Percentiles rank a stretch among this genome's conserved stretches.
These are phyloP conservation scores for Pelargonium cotyledonis DNA, from an alignment of 441 rosid species.

Conservation along the genomic window DNA sequence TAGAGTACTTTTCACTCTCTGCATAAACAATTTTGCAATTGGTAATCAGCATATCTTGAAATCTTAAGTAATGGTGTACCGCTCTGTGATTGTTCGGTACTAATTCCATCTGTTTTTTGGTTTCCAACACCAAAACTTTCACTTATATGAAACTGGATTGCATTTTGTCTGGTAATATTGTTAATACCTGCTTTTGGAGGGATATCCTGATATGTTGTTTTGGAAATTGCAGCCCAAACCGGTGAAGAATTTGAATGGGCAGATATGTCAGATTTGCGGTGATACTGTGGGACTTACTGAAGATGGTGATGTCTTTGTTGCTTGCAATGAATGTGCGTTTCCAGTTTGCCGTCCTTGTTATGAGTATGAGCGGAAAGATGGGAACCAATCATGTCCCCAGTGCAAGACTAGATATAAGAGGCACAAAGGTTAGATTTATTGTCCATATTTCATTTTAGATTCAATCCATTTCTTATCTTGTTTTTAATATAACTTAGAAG, in stretches of 20 bases:
- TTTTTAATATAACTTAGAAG: neutral
- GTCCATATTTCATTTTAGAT: neutral
- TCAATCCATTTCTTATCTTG: neutral
- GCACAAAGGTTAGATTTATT: slow-evolving; percentile 42
- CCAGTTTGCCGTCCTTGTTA: slow-evolving; percentile 89
- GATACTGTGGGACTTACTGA: slow-evolving; percentile 59
- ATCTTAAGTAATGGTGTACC: neutral
- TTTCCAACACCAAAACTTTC: neutral
- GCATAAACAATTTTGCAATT: neutral
- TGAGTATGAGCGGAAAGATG: slow-evolving; percentile 81
- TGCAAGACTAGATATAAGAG: slow-evolving; percentile 80
- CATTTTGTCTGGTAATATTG: slow-evolving; percentile 8
- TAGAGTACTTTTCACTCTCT: neutral
- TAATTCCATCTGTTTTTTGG: neutral
- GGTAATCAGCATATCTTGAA: neutral
- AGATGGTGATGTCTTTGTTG: slow-evolving; percentile 71
- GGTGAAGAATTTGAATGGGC: slow-evolving; percentile 60
- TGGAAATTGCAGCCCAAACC: slow-evolving; percentile 44
- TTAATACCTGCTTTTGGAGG: neutral
- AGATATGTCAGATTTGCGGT: slow-evolving; percentile 75
- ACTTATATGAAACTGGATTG: slow-evolving; percentile 2
- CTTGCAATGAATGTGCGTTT: slow-evolving; percentile 91
- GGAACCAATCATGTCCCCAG: slow-evolving; percentile 74
- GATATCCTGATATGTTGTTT: neutral
- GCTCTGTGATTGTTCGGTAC: neutral